A percentile compares a stretch with the other conserved stretches of the same genome.
Evolutionary conservation across 352 stramenopile species (phyloP).

Genomic region (Pythium myriotylum): DNA sequence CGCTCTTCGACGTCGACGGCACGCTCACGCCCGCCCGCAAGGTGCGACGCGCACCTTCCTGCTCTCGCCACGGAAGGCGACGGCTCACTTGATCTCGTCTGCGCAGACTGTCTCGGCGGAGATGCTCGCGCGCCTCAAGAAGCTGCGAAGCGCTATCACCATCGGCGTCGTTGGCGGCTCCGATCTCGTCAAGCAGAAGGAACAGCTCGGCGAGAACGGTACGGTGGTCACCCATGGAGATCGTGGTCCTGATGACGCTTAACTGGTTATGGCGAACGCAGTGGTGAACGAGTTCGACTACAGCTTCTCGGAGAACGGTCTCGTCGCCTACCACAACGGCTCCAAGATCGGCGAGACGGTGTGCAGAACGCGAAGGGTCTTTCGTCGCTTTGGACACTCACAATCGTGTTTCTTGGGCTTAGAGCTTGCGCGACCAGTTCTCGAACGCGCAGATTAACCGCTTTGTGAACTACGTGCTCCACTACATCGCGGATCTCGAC

Average conservation of each 20-base stretch:
- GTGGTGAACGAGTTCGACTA: slow-evolving; percentile 97
- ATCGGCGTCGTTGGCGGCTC: slow-evolving; percentile 98
- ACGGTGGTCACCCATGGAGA: slow-evolving; percentile 7
- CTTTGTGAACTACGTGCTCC: slow-evolving; percentile 97
- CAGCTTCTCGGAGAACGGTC: slow-evolving; percentile 99
- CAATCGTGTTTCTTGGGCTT: background rate
- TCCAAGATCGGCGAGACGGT: slow-evolving; percentile 90
- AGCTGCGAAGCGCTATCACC: slow-evolving; percentile 93
- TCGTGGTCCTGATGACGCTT: no score
- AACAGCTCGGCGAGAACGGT: slow-evolving; percentile 96
- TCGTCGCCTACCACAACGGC: slow-evolving; percentile 97
- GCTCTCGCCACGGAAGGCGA: background rate
- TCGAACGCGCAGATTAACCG: slow-evolving; percentile 98
- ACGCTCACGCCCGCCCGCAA: slow-evolving; percentile 96
- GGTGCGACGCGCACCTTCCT: slow-evolving; percentile 42
- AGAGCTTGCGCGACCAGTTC: slow-evolving; percentile 93
- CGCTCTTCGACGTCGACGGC: slow-evolving; percentile 99
- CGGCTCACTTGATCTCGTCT: background rate
- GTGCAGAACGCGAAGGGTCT: background rate
- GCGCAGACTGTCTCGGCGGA: slow-evolving; percentile 83
- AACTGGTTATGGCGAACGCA: slow-evolving; percentile 30
- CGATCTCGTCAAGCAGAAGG: slow-evolving; percentile 98
- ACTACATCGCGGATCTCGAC: slow-evolving; percentile 93
- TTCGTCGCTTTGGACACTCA: background rate
- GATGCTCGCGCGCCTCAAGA: slow-evolving; percentile 94